A percentile compares a stretch with the other conserved stretches of the same genome.
These are phyloP conservation scores for Tarenaya hassleriana DNA, from an alignment of 345 rosid genomes.

Conservation along the genomic window DNA sequence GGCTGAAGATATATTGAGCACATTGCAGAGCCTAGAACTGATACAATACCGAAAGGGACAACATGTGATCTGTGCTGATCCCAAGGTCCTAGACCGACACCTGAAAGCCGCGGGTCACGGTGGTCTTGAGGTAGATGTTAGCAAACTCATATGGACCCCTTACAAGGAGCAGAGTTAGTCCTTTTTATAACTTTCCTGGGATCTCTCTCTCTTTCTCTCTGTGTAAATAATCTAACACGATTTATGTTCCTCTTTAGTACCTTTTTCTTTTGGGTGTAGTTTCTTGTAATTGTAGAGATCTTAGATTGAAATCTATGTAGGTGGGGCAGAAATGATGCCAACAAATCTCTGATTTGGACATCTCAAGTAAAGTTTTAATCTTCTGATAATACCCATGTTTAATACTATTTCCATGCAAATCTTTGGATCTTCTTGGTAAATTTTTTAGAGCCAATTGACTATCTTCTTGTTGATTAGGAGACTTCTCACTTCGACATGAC, in stretches of 20 bases:
- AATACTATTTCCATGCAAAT: too few species aligned
- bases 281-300: conserved; percentile 8
- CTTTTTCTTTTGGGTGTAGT: too few species aligned
- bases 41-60: conserved; percentile 99
- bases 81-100: conserved; percentile 94
- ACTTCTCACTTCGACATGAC: too few species aligned
- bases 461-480: too few species aligned
- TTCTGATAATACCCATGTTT: too few species aligned
- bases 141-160: conserved; percentile 98
- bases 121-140: conserved; percentile 91
- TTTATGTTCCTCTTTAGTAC: conserved; percentile 1
- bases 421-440: too few species aligned
- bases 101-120: conserved; percentile 97
- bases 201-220: conserved; percentile 14
- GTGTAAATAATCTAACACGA: conserved; percentile 20
- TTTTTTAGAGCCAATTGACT: too few species aligned
- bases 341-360: too few species aligned
- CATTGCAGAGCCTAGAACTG: conserved; percentile 92
- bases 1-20: conserved; percentile 87
- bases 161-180: conserved; percentile 78
- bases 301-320: not conserved
- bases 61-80: conserved; percentile 97
- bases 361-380: too few species aligned
- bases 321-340: too few species aligned
- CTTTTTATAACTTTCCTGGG: conserved; percentile 1